phyloP scores from a whole-genome alignment of 2,329 filamentous ascomycete species.

The Fusarium illudens region DNA sequence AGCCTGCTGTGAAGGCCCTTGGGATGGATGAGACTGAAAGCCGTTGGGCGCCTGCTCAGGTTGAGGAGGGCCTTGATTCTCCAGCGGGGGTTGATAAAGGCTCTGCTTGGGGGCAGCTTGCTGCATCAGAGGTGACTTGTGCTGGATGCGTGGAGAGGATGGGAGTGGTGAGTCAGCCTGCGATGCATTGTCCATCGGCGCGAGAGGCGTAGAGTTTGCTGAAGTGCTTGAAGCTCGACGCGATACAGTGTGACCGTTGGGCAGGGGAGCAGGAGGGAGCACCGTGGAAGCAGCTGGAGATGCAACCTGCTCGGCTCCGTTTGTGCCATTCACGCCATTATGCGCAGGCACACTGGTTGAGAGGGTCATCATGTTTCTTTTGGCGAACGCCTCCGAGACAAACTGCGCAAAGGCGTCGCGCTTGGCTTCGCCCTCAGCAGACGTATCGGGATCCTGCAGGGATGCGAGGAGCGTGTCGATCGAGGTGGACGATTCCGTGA shows the following conservation, averaged over 20 bases:
- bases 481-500: neutral
- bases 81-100: neutral
- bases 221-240: slow-evolving; percentile 18
- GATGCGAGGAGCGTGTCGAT: slow-evolving; percentile 16
- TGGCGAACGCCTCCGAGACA: neutral
- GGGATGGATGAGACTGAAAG: neutral
- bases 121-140: slow-evolving; percentile 19
- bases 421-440: neutral
- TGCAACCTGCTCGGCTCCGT: neutral
- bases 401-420: slow-evolving; percentile 6
- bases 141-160: slow-evolving; percentile 5
- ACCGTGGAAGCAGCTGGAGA: slow-evolving; percentile 10
- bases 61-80: neutral
- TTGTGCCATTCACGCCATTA: slow-evolving; percentile 18
- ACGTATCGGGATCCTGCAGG: neutral
- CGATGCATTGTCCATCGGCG: neutral
- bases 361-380: slow-evolving; percentile 16
- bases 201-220: neutral
- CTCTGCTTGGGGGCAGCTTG: neutral
- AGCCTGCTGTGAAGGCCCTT: neutral
- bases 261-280: slow-evolving; percentile 5
- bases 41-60: slow-evolving; percentile 4
- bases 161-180: neutral
- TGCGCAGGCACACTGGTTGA: neutral
- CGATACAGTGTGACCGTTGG: slow-evolving; percentile 15